Evolutionary conservation across 495 filamentous ascomycete species (phyloP), one percentile per base, ranked within the genome.

Genomic region (Lindgomyces ingoldianus): DNA sequence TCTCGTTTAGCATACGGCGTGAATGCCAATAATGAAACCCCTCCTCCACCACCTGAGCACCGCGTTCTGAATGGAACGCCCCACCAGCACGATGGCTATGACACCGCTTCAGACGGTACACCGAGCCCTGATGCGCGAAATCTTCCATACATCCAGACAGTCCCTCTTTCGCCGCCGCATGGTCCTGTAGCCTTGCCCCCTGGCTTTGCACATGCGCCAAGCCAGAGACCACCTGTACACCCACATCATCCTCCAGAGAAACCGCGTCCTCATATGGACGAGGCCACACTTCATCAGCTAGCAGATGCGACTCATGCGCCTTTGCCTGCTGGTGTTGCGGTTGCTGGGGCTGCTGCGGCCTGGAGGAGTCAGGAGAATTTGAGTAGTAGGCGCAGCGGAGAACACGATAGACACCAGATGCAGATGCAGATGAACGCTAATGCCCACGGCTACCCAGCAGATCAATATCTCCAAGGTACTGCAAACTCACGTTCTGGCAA

Each of bases 191-290:
- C 80, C 11, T 78, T 80, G 16, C 93, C 93, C 0, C 92, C 92
- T 4, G 84, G 82, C 22, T 93, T 97, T 70, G 77, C 84, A 12
- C 90, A 92, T 73, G 81, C 80, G 6, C 84, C 89, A 30, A 83
- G 87, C 29, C 82, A 85, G 50, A 81, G 82, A 59, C 92, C 92
- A 6, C 74, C 77, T 11, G 85, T 81, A 29, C 81, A 86, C 60
- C 90, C 91, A 3, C 83, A 87, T 62, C 81, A 87, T 46, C 85
- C 89, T n/a, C 89, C 93, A 64, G 79, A 91, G 74, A 83, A 85
- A 58, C 89, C 87, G 55, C 93, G 88, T 57, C 91, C 86, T 65
- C 85, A 90, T 11, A 85, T 97, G 75, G 96, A 93, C 22, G 79
- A 84, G 58, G 87, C 85, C 3, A 97, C 93, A 16, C 80, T 97